These are phyloP conservation scores for Guadua angustifolia DNA, from an alignment of 176 grass and related monocot species.

Conservation along the genomic window DNA sequence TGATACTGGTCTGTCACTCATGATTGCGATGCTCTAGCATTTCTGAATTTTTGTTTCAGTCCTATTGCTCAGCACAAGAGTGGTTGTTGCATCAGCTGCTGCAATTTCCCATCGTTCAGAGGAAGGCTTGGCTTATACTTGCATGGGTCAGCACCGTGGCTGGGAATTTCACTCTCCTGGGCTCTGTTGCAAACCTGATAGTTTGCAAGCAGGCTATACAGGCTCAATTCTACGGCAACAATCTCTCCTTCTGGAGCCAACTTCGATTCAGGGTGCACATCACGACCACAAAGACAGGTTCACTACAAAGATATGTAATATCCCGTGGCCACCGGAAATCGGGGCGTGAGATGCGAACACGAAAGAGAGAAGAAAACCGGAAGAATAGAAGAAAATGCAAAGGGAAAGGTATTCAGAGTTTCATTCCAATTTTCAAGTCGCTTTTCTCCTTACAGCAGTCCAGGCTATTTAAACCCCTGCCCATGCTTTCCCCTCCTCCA, in stretches of 20 bases:
- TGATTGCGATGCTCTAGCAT: background rate
- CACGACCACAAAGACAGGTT: no score
- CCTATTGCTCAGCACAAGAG: conserved; percentile 74
- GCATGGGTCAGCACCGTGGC: conserved; percentile 93
- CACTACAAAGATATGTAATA: no score
- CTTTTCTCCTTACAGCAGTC: no score
- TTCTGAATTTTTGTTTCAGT: conserved; percentile 56
- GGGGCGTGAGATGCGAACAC: no score
- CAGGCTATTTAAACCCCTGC: no score
- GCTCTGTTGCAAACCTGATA: conserved; percentile 90
- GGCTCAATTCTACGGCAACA: conserved; percentile 73
- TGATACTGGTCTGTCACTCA: no score
- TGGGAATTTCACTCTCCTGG: conserved; percentile 85
- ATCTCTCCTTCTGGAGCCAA: conserved; percentile 88
- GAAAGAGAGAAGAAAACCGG: no score
- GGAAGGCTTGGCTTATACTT: conserved; percentile 87
- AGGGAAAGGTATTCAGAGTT: no score
- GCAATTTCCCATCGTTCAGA: conserved; percentile 68
- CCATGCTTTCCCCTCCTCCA: no score
- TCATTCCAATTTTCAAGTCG: no score
- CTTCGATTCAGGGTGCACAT: conserved; percentile 69
- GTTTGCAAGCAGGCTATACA: conserved; percentile 89
- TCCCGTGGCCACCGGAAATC: no score
- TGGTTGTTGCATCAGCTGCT: conserved; percentile 75
- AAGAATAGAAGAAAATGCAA: no score